These are phyloP conservation scores for Globisporangium abappressorium DNA, from an alignment of 352 stramenopile species.

Conservation along the genomic window DNA sequence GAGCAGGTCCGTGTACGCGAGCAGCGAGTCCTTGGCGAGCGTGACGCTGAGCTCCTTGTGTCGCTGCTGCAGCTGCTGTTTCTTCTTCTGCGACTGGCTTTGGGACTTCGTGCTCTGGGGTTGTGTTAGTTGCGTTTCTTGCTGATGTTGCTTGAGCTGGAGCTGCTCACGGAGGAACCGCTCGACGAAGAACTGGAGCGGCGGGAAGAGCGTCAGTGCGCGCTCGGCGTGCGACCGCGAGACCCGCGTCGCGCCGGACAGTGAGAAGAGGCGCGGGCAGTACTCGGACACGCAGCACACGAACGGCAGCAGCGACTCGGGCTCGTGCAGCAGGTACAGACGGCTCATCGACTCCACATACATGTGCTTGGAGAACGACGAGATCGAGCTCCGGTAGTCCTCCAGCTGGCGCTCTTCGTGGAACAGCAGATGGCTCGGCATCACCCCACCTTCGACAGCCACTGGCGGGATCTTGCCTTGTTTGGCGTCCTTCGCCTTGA, in stretches of 20 bases:
- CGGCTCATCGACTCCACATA: slow-evolving; percentile 84
- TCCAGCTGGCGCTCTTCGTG: slow-evolving; percentile 70
- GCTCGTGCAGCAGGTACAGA: slow-evolving; percentile 75
- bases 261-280: slow-evolving; percentile 64
- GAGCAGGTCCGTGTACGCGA: slow-evolving; percentile 63
- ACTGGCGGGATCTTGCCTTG: neutral
- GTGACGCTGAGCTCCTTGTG: slow-evolving; percentile 13
- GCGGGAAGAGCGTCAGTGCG: slow-evolving; percentile 59
- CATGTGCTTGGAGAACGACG: slow-evolving; percentile 85
- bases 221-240: slow-evolving; percentile 65
- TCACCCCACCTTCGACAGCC: neutral
- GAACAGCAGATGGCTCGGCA: slow-evolving; percentile 77
- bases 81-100: slow-evolving; percentile 2
- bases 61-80: slow-evolving; percentile 9
- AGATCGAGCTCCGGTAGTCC: slow-evolving; percentile 67
- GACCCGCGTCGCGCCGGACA: slow-evolving; percentile 39
- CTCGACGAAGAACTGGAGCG: slow-evolving; percentile 41
- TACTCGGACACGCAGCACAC: slow-evolving; percentile 54
- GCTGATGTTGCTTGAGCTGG: slow-evolving; percentile 10
- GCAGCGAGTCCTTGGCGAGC: slow-evolving; percentile 32
- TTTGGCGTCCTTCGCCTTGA: slow-evolving; percentile 25
- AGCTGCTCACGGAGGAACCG: slow-evolving; percentile 22
- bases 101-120: neutral
- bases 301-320: slow-evolving; percentile 51
- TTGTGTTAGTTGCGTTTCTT: neutral